These are phyloP conservation scores for Daldinia concentrica DNA, from an alignment of 495 filamentous ascomycete genomes.

Conservation along the genomic window DNA sequence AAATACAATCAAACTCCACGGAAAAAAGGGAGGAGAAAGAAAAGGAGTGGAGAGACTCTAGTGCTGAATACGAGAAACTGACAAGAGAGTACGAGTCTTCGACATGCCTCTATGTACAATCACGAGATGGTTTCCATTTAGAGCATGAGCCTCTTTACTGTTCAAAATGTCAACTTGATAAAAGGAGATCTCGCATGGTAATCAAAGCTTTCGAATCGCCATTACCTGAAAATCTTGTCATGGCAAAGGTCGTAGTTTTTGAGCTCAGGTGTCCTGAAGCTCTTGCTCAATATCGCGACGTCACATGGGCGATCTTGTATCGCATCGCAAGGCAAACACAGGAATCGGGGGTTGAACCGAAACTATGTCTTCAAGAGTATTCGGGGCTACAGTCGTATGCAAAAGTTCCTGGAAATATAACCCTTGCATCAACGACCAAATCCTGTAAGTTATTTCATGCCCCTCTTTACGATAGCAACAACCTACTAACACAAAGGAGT, in stretches of 20 bases:
- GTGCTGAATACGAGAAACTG: slow-evolving; percentile 50
- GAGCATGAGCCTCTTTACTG: slow-evolving; percentile 33
- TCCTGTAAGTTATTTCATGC: slow-evolving; percentile 41
- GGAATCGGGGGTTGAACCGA: slow-evolving; percentile 27
- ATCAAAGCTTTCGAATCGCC: slow-evolving; percentile 57
- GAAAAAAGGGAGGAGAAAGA: slow-evolving; percentile 47
- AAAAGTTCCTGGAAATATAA: slow-evolving; percentile 20
- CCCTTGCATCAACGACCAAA: slow-evolving; percentile 47
- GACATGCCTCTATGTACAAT: slow-evolving; percentile 39
- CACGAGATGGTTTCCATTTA: slow-evolving; percentile 3
- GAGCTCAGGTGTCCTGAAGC: slow-evolving; percentile 52
- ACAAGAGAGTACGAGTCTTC: slow-evolving; percentile 48
- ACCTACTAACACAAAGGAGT: slow-evolving; percentile 26
- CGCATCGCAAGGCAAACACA: slow-evolving; percentile 29
- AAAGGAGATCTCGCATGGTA: slow-evolving; percentile 41
- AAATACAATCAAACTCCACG: slow-evolving; percentile 48
- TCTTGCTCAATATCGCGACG: slow-evolving; percentile 56
- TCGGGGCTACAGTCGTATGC: slow-evolving; percentile 31
- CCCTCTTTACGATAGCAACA: not conserved
- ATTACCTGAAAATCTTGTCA: slow-evolving; percentile 47
- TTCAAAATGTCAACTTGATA: slow-evolving; percentile 49
- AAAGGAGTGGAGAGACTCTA: slow-evolving; percentile 52
- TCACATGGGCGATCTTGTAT: slow-evolving; percentile 51
- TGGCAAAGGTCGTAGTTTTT: slow-evolving; percentile 53
- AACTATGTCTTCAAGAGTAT: slow-evolving; percentile 39